These are phyloP conservation scores for Thuidium tamariscinum DNA, from an alignment of 225 moss, liverwort and hornwort genomes.

Conservation along the genomic window DNA sequence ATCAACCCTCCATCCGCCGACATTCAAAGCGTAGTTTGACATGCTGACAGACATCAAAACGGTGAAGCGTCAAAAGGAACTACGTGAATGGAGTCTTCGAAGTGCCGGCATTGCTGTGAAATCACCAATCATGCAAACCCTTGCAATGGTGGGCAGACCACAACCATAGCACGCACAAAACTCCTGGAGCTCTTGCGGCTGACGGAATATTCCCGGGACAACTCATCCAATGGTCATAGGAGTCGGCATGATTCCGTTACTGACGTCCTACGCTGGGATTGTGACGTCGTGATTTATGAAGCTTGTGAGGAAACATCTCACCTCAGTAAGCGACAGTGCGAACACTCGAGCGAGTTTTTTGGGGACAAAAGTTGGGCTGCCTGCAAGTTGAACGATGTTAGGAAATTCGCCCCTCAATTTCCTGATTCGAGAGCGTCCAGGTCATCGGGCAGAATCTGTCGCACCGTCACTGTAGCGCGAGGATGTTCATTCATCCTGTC, in stretches of 20 bases:
- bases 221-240: background rate
- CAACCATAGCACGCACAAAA: background rate
- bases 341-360: background rate
- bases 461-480: background rate
- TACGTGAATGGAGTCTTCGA: too few species aligned
- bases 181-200: background rate
- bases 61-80: background rate
- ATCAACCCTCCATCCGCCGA: background rate
- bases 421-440: background rate
- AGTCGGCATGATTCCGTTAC: background rate
- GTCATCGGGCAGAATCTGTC: background rate
- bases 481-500: background rate
- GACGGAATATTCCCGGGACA: background rate
- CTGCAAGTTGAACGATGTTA: background rate
- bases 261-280: background rate
- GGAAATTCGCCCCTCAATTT: conserved; percentile 21
- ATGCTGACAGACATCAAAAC: background rate
- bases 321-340: background rate
- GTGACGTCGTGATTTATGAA: conserved; percentile 5
- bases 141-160: background rate
- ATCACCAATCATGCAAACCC: background rate
- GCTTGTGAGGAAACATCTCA: conserved; percentile 2
- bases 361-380: background rate
- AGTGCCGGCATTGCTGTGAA: background rate
- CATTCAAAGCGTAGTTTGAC: background rate